Base-by-base conservation (phyloP, 305 asterid species). In the Fraxinus floribunda region DNA sequence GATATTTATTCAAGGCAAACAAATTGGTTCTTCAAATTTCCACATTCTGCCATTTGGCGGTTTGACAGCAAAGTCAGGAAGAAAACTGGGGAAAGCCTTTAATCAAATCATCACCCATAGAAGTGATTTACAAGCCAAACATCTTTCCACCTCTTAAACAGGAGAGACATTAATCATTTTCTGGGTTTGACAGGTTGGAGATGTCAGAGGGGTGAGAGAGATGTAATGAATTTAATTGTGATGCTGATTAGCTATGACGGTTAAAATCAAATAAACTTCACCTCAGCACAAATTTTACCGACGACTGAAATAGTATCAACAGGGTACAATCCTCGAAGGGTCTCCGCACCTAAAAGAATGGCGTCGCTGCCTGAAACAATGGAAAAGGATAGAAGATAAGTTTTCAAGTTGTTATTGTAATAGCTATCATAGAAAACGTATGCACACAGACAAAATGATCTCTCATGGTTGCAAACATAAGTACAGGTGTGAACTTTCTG, bases 281-380 rank as follows among this genome's bases (percentile, higher is more conserved):
- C 98, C 98, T 93, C 98, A 11, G 97, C 90, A 87, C 98, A 94
- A 74, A 94, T 94, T 90, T 81, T 92, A 78, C 98, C 97, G 20
- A 94, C 95, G 34, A 89, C 90, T 29, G 95, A 92, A 82, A 93
- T 92, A 49, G 97, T 94, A 87, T 93, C 92, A 41, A 94, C 78
- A 60, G 98, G 98, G 88, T 94, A 93, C 52, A 85, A 80, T 24
- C 98, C 98, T 30, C 97, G 91, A 94, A 94, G 55, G 30, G 98
- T 94, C 87, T 94, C 98, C 29, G 97, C 98, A 79, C 98, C 98
- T 80, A 94, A 88, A 86, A 94, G 96, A 85, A 94, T 93, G n/a
- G 98, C 97, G 86, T 94, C 97, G 79, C 87, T 78, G 13, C 98
- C 98, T 94, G 90, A 85, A 88, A 85, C 62, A 79, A 78, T 66